Evolutionary conservation across 2,329 filamentous ascomycete species (phyloP).

Genomic region (Cadophora sp.): DNA sequence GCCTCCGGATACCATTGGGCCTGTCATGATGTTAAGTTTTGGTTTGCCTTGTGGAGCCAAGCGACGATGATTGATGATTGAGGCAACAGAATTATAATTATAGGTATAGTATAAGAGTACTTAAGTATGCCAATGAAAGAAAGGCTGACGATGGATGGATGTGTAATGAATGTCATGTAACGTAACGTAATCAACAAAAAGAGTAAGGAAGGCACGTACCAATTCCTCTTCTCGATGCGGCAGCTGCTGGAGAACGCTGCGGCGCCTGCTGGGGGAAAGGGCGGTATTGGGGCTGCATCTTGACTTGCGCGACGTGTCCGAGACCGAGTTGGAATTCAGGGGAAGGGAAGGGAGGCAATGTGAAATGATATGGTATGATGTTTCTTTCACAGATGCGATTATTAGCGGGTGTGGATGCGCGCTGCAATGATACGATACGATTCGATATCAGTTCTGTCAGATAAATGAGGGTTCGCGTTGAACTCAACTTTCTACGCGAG

Average conservation of each 20-base stretch:
- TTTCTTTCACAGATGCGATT: slow-evolving; percentile 9
- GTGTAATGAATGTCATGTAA: too few relatives aligned
- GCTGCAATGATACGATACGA: not conserved
- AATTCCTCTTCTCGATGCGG: slow-evolving; percentile 44
- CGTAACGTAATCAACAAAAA: too few relatives aligned
- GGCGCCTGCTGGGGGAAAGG: slow-evolving; percentile 36
- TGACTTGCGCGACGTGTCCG: slow-evolving; percentile 8
- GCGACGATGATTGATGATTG: not conserved
- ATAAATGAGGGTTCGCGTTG: slow-evolving; percentile 23
- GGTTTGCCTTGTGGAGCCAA: not conserved
- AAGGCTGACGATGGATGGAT: too few relatives aligned
- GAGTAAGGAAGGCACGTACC: slow-evolving; percentile 40
- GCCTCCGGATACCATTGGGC: slow-evolving; percentile 42
- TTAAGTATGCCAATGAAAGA: not conserved
- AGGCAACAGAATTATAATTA: not conserved
- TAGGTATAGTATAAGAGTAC: too few relatives aligned
- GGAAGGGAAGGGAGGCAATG: not conserved
- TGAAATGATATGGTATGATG: too few relatives aligned
- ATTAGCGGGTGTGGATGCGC: not conserved
- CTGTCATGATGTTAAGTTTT: slow-evolving; percentile 26
- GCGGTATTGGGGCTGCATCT: slow-evolving; percentile 44
- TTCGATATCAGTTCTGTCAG: not conserved
- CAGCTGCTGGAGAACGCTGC: slow-evolving; percentile 40
- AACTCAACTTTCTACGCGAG: slow-evolving; percentile 18
- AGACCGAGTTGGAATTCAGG: not conserved